Evolutionary conservation across 345 rosid genomes (phyloP).

Genomic region (Bruguiera parviflora): DNA sequence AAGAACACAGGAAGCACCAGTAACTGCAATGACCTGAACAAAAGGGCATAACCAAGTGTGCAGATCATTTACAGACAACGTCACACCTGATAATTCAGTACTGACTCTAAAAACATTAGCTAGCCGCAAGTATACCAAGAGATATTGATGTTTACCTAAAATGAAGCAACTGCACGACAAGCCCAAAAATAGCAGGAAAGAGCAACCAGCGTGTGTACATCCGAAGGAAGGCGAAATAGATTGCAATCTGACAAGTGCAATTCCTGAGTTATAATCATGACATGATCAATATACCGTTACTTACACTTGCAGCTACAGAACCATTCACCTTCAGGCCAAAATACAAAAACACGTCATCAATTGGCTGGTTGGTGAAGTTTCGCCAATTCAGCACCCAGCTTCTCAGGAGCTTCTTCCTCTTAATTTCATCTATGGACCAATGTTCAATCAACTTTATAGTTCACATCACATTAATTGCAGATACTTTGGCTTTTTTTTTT

Average conservation of each 20-base stretch:
- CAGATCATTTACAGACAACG: not conserved
- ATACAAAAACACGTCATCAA: slow-evolving; percentile 82
- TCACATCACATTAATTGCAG: slow-evolving; percentile 11
- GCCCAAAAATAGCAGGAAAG: slow-evolving; percentile 73
- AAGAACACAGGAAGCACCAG: slow-evolving; percentile 75
- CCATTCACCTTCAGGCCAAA: slow-evolving; percentile 72
- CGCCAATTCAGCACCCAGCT: slow-evolving; percentile 77
- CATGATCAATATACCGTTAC: not conserved
- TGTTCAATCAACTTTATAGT: slow-evolving; percentile 18
- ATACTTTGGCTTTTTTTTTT: not conserved
- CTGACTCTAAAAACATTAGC: slow-evolving; percentile 1
- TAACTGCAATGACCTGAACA: slow-evolving; percentile 65
- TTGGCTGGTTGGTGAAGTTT: slow-evolving; percentile 70
- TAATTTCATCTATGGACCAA: slow-evolving; percentile 54
- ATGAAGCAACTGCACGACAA: slow-evolving; percentile 61
- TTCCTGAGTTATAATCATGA: slow-evolving; percentile 16
- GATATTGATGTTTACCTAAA: slow-evolving; percentile 47
- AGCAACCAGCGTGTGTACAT: slow-evolving; percentile 82
- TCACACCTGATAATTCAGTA: slow-evolving; percentile 5
- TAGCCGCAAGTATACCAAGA: slow-evolving; percentile 1
- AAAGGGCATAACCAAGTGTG: slow-evolving; percentile 7
- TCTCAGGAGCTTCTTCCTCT: slow-evolving; percentile 67
- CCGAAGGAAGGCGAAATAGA: slow-evolving; percentile 84
- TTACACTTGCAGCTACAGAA: not conserved
- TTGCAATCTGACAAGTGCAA: slow-evolving; percentile 56